Evolutionary conservation across 192 early-diverging fungal genomes (phyloP).

Genomic region (Funneliformis mosseae): DNA sequence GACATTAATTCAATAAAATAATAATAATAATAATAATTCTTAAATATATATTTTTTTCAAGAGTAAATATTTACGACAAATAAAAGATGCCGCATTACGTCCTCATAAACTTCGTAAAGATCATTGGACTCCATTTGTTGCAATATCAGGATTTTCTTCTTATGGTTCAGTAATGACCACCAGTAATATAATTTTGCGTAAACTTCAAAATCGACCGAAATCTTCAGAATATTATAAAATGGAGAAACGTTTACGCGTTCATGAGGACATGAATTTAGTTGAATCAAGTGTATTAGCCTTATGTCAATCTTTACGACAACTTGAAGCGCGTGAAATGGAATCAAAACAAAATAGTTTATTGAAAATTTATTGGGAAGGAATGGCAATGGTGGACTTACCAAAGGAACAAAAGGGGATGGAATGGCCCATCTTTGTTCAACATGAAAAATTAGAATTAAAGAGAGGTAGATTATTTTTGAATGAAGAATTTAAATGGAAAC

Average conservation of each 20-base stretch:
- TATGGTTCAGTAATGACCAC: slow-evolving; percentile 36
- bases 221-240: slow-evolving; percentile 35
- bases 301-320: slow-evolving; percentile 37
- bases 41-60: background rate
- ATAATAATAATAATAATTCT: background rate
- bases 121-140: slow-evolving; percentile 45
- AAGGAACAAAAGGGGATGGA: slow-evolving; percentile 30
- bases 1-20: background rate
- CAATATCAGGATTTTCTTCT: slow-evolving; percentile 42
- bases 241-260: slow-evolving; percentile 7
- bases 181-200: slow-evolving; percentile 34
- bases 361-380: slow-evolving; percentile 43
- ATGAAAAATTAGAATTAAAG: slow-evolving; percentile 38
- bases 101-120: slow-evolving; percentile 45
- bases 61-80: slow-evolving; percentile 10
- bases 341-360: slow-evolving; percentile 28
- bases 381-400: slow-evolving; percentile 38
- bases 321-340: background rate
- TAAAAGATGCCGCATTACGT: slow-evolving; percentile 27
- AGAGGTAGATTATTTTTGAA: slow-evolving; percentile 4
- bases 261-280: slow-evolving; percentile 5
- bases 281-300: slow-evolving; percentile 36
- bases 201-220: slow-evolving; percentile 28
- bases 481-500: background rate
- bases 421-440: slow-evolving; percentile 44